Percentiles rank a stretch among this genome's conserved stretches.
Conservation (phyloP, 169 alveolate genomes). For the Eimeria praecox region DNA sequence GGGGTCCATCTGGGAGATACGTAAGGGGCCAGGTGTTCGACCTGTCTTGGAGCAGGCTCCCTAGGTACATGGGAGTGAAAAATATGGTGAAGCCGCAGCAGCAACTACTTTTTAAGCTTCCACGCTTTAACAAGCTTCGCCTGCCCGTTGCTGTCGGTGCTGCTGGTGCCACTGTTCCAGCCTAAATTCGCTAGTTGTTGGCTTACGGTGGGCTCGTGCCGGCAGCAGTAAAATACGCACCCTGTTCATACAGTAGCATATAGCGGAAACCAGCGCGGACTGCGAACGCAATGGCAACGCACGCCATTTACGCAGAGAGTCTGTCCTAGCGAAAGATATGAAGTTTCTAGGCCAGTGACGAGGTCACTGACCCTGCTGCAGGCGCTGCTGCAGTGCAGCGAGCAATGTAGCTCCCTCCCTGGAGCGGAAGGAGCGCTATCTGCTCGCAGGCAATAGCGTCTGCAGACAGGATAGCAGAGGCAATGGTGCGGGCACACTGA, state of each 20-base stretch:
- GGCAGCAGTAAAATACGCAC: not conserved
- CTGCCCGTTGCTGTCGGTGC: not conserved
- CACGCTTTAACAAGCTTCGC: not conserved
- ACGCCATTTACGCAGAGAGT: not conserved
- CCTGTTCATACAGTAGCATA: not conserved
- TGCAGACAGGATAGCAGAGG: not conserved
- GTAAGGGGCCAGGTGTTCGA: not conserved
- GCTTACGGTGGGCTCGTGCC: not conserved
- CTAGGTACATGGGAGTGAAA: not conserved
- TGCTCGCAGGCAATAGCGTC: not conserved
- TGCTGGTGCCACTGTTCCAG: not conserved
- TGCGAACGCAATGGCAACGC: not conserved
- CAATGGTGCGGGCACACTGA: not conserved
- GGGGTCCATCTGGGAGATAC: not conserved
- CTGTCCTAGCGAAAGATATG: not conserved
- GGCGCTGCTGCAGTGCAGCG: slow-evolving; percentile 2
- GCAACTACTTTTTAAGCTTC: not conserved
- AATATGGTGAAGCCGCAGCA: not conserved
- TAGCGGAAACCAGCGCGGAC: not conserved
- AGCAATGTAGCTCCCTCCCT: not conserved
- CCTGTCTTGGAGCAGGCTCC: not conserved
- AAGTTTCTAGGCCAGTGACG: not conserved
- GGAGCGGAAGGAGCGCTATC: not conserved
- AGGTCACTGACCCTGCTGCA: not conserved
- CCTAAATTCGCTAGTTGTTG: not conserved